Conservation (phyloP, 345 rosid species). For the Populus simonii region DNA sequence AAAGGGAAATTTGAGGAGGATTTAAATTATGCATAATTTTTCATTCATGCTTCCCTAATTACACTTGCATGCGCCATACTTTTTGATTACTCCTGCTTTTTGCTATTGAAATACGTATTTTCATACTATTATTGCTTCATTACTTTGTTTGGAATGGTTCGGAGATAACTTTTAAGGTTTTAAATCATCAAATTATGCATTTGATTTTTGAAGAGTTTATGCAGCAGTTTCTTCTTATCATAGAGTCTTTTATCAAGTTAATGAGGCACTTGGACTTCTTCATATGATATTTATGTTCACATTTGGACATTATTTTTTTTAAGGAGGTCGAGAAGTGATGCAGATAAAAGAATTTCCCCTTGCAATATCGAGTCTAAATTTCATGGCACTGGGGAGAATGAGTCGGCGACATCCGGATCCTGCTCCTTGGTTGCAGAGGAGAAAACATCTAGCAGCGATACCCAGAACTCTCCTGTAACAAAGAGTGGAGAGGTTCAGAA, state of each 20-base stretch:
- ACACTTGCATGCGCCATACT: background rate
- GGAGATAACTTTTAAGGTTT: background rate
- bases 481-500: slow-evolving; percentile 43
- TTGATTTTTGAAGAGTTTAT: background rate
- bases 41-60: background rate
- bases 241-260: background rate
- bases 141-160: background rate
- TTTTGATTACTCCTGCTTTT: background rate
- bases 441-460: slow-evolving; percentile 64
- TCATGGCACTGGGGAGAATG: slow-evolving; percentile 39
- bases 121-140: background rate
- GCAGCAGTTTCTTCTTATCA: background rate
- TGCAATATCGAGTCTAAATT: slow-evolving; percentile 40
- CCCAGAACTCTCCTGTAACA: slow-evolving; percentile 39
- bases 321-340: slow-evolving; percentile 46
- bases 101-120: background rate
- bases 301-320: slow-evolving; percentile 5
- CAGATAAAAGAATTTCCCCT: slow-evolving; percentile 32
- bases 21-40: background rate
- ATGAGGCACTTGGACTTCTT: background rate
- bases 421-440: slow-evolving; percentile 69
- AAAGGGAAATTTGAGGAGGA: background rate
- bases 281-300: background rate
- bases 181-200: background rate
- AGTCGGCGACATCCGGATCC: slow-evolving; percentile 69